These are phyloP conservation scores for Candida lessepsii DNA, from an alignment of 805 yeast genomes.

Conservation along the genomic window DNA sequence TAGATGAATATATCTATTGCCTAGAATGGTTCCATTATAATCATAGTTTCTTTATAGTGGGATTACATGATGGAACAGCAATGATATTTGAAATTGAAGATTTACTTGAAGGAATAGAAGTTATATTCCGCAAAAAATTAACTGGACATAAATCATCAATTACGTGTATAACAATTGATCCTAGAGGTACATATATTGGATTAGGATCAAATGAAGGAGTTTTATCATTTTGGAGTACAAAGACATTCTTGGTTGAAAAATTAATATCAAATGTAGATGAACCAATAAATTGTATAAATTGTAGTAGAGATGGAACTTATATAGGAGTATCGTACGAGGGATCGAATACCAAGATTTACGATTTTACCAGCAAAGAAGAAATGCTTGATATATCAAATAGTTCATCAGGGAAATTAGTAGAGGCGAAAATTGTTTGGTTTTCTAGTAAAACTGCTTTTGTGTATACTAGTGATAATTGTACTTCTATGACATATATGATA, in stretches of 20 bases:
- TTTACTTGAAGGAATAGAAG: background rate
- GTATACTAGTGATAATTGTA: slow-evolving; percentile 30
- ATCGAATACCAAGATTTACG: slow-evolving; percentile 42
- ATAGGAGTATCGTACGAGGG: slow-evolving; percentile 44
- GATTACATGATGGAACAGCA: slow-evolving; percentile 48
- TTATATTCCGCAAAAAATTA: slow-evolving; percentile 20
- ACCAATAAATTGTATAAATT: slow-evolving; percentile 38
- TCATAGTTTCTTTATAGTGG: slow-evolving; percentile 32
- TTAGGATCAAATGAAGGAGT: slow-evolving; percentile 61
- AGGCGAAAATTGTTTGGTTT: slow-evolving; percentile 32
- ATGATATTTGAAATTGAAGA: slow-evolving; percentile 21
- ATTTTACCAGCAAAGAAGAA: slow-evolving; percentile 26
- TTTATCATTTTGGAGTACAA: slow-evolving; percentile 49
- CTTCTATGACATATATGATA: slow-evolving; percentile 24
- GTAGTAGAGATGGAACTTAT: slow-evolving; percentile 46
- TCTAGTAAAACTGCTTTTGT: slow-evolving; percentile 34
- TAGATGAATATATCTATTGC: slow-evolving; percentile 35
- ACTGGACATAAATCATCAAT: slow-evolving; percentile 51
- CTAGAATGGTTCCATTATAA: slow-evolving; percentile 47
- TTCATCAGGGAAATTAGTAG: slow-evolving; percentile 26
- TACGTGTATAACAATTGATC: slow-evolving; percentile 48
- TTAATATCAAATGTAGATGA: slow-evolving; percentile 44
- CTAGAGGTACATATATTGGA: slow-evolving; percentile 48
- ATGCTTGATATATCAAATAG: slow-evolving; percentile 33
- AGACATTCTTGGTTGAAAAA: slow-evolving; percentile 33